Percentiles rank a stretch among this genome's conserved stretches.
These are phyloP conservation scores for Penicillium argentinense DNA, from an alignment of 495 filamentous ascomycete genomes.

Conservation along the genomic window DNA sequence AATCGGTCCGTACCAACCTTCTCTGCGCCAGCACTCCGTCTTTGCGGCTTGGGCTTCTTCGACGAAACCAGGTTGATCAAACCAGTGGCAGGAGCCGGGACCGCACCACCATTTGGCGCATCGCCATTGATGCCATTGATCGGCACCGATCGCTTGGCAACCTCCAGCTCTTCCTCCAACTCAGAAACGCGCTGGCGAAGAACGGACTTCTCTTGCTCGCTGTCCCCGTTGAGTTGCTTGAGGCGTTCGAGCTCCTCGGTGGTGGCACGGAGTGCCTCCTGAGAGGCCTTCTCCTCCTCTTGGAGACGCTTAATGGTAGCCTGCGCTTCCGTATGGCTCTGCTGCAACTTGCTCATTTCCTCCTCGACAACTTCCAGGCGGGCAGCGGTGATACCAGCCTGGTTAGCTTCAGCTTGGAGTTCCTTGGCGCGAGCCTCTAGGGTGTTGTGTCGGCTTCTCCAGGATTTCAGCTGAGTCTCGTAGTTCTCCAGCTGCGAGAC, in stretches of 20 bases:
- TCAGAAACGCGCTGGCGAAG: constrained; percentile 85
- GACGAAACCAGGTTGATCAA: constrained; percentile 96
- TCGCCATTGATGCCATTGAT: constrained; percentile 60
- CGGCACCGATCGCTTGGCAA: constrained; percentile 69
- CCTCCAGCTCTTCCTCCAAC: constrained; percentile 88
- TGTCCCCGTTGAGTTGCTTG: constrained; percentile 64
- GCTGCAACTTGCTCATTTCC: constrained; percentile 90
- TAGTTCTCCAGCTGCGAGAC: constrained; percentile 92
- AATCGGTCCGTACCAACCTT: constrained; percentile 79
- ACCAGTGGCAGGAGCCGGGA: constrained; percentile 61
- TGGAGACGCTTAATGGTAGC: constrained; percentile 89
- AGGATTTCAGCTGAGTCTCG: constrained; percentile 91
- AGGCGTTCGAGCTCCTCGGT: constrained; percentile 76
- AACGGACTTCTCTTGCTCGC: constrained; percentile 79
- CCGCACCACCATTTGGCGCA: constrained; percentile 61
- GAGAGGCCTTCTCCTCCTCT: constrained; percentile 81
- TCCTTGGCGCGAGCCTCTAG: constrained; percentile 89
- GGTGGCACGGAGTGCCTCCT: constrained; percentile 72
- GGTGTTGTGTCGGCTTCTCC: constrained; percentile 87
- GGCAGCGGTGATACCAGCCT: constrained; percentile 92
- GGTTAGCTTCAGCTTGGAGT: constrained; percentile 93
- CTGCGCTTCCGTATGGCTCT: constrained; percentile 79
- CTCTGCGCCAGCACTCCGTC: constrained; percentile 91
- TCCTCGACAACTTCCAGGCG: constrained; percentile 84
- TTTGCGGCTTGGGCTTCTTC: constrained; percentile 97